Evolutionary conservation across 441 rosid species (phyloP), one percentile per base, ranked within the genome.

Genomic region (Metrosideros polymorpha): DNA sequence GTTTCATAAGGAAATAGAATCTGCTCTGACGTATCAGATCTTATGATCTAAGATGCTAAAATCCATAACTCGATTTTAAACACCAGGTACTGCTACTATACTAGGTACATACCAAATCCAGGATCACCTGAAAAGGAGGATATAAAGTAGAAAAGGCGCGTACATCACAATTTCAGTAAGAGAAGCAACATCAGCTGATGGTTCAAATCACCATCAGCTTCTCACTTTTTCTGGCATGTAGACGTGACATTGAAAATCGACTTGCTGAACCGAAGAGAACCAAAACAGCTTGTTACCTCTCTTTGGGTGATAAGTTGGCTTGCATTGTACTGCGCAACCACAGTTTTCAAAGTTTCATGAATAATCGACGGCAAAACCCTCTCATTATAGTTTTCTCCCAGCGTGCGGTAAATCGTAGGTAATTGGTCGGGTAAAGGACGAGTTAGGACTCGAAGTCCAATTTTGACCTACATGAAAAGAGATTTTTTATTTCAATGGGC

Each of bases 251-350:
- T 85, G 61, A 85, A 47, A 75, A 52, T 19, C 3, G 12, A 77
- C 45, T 49, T 3, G 83, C 45, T 19, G 79, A 71, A 71, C 17
- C 0, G 5, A 89, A 77, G 51, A 53, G 54, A 50, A 61, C 52
- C 47, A 29, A 61, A 55, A 59, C 49, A 59, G 82, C 35, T 79
- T 55, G 86, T 76, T 82, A 96, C 99, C 97, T 97, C 99, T 91
- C 98, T 91, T 89, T 94, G 97, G 83, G 99, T 95, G 86, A 97
- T 96, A 86, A 97, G 98, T 90, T 97, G 99, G 89, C 98, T 97
- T 59, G 99, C 99, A 92, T 97, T 97, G 91, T 95, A 96, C 90
- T 94, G 99, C 10, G 99, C 98, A 89, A 97, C 98, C 82, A 97
- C 98, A 43, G 97, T 93, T 91, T 97, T 97, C 92, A 97, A 89